Base-by-base conservation (phyloP, 2,329 filamentous ascomycete species). In the Cladosporium cucumerinum region DNA sequence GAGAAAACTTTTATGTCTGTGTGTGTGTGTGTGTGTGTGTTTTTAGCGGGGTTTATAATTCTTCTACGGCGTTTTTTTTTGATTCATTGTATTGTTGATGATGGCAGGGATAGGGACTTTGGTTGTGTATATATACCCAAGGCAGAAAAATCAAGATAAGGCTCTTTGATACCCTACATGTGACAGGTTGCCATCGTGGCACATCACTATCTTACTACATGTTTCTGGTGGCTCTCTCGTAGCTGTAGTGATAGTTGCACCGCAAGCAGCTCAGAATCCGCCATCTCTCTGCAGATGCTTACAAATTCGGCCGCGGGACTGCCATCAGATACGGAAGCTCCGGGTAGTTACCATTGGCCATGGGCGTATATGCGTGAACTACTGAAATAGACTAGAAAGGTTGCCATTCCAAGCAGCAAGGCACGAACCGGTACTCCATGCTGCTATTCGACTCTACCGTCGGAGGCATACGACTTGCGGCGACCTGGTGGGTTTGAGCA, bases 51-150 rank as follows among this genome's bases (percentile, higher is more conserved):
- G 59, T 62, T 32, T 49, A n/a, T 54, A 46, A 26, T 57, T 36
- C 32, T 34, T 62, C 43, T 21, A 52, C 32, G 59, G 58, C 58
- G 58, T 61, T 61, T 28, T 39, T 39, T 21, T 51, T 52, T 52
- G n/a, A n/a, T n/a, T 10, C 12, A 28, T 34, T 62, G 25, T 34
- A 12, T 28, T 43, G 48, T 54, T 25, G 49, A 57, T 23, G 23
- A 55, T 43, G 49, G 25, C 30, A 55, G 59, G 59, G 43, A 23
- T 23, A 46, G 14, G 26, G 59, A 23, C 34, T 39, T 43, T 43
- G 48, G 48, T 18, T 62, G 49, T 62, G 46, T 62, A 32, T 62
- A 62, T 62, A 62, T 62, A 62, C 59, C 59, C 59, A 36, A 54
- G 49, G 59, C 28, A 46, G 23, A 51, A 59, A 59, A 59, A 46